phyloP scores from a whole-genome alignment of 2,329 filamentous ascomycete species.

The Xylariaceae sp. region DNA sequence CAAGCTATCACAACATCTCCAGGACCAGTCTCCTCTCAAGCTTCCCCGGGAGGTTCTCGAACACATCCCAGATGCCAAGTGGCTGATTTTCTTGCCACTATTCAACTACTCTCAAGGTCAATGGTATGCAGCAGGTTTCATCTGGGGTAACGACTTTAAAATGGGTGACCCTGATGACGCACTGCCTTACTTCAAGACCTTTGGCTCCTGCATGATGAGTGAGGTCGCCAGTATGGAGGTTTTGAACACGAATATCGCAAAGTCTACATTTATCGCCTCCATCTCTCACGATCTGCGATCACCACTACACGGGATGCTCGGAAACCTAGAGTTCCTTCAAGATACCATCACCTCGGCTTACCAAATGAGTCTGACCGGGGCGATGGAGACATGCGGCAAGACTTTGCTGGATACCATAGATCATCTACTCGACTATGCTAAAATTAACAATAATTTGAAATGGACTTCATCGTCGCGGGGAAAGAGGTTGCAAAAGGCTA shows the following conservation, averaged over 20 bases:
- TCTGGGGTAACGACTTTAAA: slow-evolving; percentile 44
- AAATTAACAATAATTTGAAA: slow-evolving; percentile 45
- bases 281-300: slow-evolving; percentile 64
- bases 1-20: not conserved
- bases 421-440: slow-evolving; percentile 53
- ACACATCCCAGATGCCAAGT: slow-evolving; percentile 42
- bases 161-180: slow-evolving; percentile 46
- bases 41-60: slow-evolving; percentile 41
- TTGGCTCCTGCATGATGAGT: slow-evolving; percentile 59
- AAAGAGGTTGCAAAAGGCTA: slow-evolving; percentile 31
- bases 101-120: slow-evolving; percentile 45
- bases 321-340: slow-evolving; percentile 55
- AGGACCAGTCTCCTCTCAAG: slow-evolving; percentile 14
- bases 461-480: slow-evolving; percentile 12
- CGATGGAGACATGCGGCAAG: slow-evolving; percentile 53
- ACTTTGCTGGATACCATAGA: slow-evolving; percentile 57
- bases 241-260: slow-evolving; percentile 56
- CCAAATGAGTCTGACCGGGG: slow-evolving; percentile 51
- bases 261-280: slow-evolving; percentile 63
- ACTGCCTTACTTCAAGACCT: slow-evolving; percentile 45
- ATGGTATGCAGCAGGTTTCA: slow-evolving; percentile 44
- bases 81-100: slow-evolving; percentile 44
- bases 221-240: slow-evolving; percentile 61
- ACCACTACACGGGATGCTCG: slow-evolving; percentile 63
- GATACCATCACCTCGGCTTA: slow-evolving; percentile 47